Evolutionary conservation across 148 eudicot genomes (phyloP), one percentile per base, ranked within the genome.

Genomic region (Diospyros lotus): DNA sequence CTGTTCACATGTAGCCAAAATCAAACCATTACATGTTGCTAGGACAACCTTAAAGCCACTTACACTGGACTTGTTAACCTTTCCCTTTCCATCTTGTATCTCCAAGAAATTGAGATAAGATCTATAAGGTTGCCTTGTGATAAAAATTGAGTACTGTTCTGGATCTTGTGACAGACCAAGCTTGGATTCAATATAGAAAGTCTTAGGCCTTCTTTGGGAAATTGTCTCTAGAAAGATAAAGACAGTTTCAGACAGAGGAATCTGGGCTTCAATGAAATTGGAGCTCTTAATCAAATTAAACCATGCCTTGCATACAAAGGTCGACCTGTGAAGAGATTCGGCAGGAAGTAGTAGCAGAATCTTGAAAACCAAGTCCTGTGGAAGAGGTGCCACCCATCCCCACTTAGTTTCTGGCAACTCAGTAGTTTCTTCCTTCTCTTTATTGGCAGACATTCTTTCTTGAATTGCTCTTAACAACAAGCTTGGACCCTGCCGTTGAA

Each of bases 281-380:
- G 77, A 73, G 62, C 84, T 77, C 58, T 80, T 64, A 61, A 84
- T 80, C 79, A 84, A 14, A 51, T 69, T 84, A 53, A 77, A 71
- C 86, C 86, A 84, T 18, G 74, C 60, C 83, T 80, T 84, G 72
- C 86, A 84, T 53, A 84, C 86, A 78, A 71, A 80, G 55, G 73
- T 68, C 56, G 73, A 58, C 60, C 72, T 74, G 75, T 77, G 60
- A 68, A 84, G 84, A 48, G 86, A 67, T 68, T 75, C 73, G 45
- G 79, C 71, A 9, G 84, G 86, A 28, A 84, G 81, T 6, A 80
- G 60, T 50, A 80, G 80, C 64, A 84, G 77, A 67, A 84, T 78
- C 77, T 59, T 72, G 48, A 80, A 84, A 72, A 80, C 39, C 79
- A 80, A 67, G 70, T 84, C 86, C 41, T 80, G 69, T 3, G 86